A percentile compares a stretch with the other conserved stretches of the same genome.
These are phyloP conservation scores for Gracilaria gracilis DNA, from an alignment of 23 red algal species.

Conservation along the genomic window DNA sequence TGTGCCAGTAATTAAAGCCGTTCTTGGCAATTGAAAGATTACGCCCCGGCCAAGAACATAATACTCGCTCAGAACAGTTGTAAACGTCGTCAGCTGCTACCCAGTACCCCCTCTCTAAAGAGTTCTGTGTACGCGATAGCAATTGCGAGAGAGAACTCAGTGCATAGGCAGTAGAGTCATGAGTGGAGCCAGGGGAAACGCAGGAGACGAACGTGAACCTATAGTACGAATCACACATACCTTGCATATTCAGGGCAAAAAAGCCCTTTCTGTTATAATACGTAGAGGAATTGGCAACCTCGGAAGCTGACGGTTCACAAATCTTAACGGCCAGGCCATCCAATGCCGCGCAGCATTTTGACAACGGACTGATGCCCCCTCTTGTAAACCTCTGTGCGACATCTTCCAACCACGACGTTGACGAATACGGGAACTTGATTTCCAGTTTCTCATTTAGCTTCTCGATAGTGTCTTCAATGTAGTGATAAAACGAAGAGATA, in stretches of 20 bases:
- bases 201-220: constrained; percentile 15
- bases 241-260: constrained; percentile 23
- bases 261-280: constrained; percentile 23
- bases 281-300: neutral
- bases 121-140: neutral
- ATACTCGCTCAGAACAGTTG: neutral
- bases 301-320: neutral
- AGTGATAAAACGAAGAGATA: neutral
- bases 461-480: neutral
- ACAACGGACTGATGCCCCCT: neutral
- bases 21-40: neutral
- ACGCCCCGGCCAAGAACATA: constrained; percentile 46
- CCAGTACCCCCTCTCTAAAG: neutral
- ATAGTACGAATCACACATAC: constrained; percentile 29
- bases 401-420: neutral
- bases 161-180: neutral
- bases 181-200: constrained; percentile 2
- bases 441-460: neutral
- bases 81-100: constrained; percentile 27
- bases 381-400: neutral
- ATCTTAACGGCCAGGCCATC: constrained; percentile 23
- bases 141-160: neutral
- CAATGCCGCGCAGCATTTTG: constrained; percentile 1
- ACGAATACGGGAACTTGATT: neutral
- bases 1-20: constrained; percentile 33